Percentiles rank a stretch among this genome's conserved stretches.
These are phyloP conservation scores for Chaetomium cochliodes DNA, from an alignment of 495 filamentous ascomycete genomes.

Conservation along the genomic window DNA sequence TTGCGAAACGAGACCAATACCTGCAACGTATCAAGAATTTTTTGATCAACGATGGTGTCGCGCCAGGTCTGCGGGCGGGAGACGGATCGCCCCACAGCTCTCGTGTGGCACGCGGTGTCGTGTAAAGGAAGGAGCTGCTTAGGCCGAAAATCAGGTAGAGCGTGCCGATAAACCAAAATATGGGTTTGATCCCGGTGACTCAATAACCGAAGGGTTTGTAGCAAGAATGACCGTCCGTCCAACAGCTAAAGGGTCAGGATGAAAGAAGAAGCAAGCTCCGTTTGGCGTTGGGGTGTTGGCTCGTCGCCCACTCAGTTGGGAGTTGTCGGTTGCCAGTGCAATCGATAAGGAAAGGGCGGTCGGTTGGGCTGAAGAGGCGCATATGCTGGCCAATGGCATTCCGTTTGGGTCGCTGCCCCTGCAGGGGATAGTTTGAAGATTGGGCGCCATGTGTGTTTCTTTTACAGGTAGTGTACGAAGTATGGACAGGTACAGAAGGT, in stretches of 20 bases:
- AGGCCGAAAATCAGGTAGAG: not conserved
- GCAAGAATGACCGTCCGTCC: not conserved
- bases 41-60: not conserved
- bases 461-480: no score
- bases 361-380: conserved; percentile 3
- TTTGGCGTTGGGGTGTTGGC: not conserved
- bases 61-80: not conserved
- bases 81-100: not conserved
- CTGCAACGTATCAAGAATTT: not conserved
- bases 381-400: not conserved
- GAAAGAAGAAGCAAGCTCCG: not conserved
- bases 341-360: not conserved
- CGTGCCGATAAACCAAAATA: not conserved
- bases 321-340: not conserved
- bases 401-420: not conserved
- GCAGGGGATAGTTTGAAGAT: not conserved
- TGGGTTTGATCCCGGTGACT: not conserved
- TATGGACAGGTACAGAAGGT: no score
- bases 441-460: not conserved
- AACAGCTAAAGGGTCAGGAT: not conserved
- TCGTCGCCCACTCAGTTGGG: not conserved
- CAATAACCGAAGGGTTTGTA: not conserved
- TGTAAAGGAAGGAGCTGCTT: not conserved
- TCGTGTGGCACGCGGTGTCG: not conserved
- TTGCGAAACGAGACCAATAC: not conserved